A percentile compares a stretch with the other conserved stretches of the same genome.
phyloP scores from a whole-genome alignment of 116 monocot species.

The Zostera marina region DNA sequence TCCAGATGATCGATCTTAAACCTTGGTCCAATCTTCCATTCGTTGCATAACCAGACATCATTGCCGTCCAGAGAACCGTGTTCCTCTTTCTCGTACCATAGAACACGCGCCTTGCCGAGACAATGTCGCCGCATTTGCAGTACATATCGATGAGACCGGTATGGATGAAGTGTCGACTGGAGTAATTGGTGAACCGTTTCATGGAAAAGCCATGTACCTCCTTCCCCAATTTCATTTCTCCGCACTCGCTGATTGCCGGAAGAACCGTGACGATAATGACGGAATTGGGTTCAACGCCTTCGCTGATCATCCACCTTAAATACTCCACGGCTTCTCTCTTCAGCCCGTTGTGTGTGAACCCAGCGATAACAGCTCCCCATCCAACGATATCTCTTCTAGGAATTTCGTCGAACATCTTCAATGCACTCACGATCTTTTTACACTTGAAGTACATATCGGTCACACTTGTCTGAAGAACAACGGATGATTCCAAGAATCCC shows the following conservation, averaged over 20 bases:
- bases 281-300: conserved; percentile 51
- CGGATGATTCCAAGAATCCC: conserved; percentile 17
- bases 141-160: conserved; percentile 85
- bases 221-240: conserved; percentile 26
- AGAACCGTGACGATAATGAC: conserved; percentile 49
- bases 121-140: conserved; percentile 76
- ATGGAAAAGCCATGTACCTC: conserved; percentile 65
- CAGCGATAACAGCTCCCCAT: conserved; percentile 72
- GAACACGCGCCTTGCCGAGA: conserved; percentile 62
- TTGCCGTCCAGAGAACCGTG: conserved; percentile 63
- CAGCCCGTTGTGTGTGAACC: conserved; percentile 60
- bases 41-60: conserved; percentile 75
- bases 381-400: conserved; percentile 49
- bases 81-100: conserved; percentile 40
- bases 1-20: conserved; percentile 63
- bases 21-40: conserved; percentile 63
- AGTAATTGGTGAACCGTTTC: conserved; percentile 38
- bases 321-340: conserved; percentile 56
- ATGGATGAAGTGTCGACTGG: conserved; percentile 20
- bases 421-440: conserved; percentile 32
- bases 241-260: conserved; percentile 49
- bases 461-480: conserved; percentile 42
- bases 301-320: conserved; percentile 40
- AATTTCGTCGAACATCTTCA: conserved; percentile 85
- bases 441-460: conserved; percentile 86